A percentile compares a stretch with the other conserved stretches of the same genome.
These are phyloP conservation scores for Suillus ampliporus DNA, from an alignment of 768 basidiomycete genomes.

Conservation along the genomic window DNA sequence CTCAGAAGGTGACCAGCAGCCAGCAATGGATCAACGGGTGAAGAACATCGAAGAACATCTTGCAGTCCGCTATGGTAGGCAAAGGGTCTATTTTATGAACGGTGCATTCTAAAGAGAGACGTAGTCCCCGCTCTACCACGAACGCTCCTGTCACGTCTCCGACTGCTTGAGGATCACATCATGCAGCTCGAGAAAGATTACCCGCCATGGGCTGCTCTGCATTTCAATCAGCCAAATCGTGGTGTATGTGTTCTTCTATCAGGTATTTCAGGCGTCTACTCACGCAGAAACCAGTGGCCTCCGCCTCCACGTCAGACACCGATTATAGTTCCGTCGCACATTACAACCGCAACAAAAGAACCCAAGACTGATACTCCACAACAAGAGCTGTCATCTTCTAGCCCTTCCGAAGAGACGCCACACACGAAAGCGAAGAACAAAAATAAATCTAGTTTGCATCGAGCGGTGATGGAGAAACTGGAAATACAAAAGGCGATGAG, in stretches of 20 bases:
- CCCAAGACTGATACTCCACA: constrained; percentile 23
- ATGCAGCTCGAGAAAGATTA: constrained; percentile 80
- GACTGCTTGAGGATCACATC: constrained; percentile 79
- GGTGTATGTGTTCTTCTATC: constrained; percentile 57
- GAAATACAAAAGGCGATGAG: constrained; percentile 76
- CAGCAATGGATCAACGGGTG: constrained; percentile 68
- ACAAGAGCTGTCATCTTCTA: constrained; percentile 15
- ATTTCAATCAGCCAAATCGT: constrained; percentile 84
- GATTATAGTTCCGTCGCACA: constrained; percentile 75
- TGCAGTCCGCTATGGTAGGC: constrained; percentile 73
- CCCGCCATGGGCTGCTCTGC: constrained; percentile 88
- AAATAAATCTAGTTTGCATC: constrained; percentile 69
- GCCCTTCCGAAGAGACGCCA: constrained; percentile 18
- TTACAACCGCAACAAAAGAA: constrained; percentile 39
- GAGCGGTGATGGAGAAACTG: constrained; percentile 74
- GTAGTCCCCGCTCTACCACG: constrained; percentile 75
- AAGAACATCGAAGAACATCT: constrained; percentile 73
- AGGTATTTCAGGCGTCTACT: background rate
- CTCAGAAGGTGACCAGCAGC: constrained; percentile 51
- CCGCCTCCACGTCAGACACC: constrained; percentile 81
- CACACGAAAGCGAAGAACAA: constrained; percentile 38
- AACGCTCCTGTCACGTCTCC: constrained; percentile 65
- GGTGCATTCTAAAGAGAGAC: constrained; percentile 11
- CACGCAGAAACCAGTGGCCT: constrained; percentile 64
- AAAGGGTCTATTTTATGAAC: background rate